Evolutionary conservation across 2,329 filamentous ascomycete species (phyloP).

Genomic region (Cytospora piceae): DNA sequence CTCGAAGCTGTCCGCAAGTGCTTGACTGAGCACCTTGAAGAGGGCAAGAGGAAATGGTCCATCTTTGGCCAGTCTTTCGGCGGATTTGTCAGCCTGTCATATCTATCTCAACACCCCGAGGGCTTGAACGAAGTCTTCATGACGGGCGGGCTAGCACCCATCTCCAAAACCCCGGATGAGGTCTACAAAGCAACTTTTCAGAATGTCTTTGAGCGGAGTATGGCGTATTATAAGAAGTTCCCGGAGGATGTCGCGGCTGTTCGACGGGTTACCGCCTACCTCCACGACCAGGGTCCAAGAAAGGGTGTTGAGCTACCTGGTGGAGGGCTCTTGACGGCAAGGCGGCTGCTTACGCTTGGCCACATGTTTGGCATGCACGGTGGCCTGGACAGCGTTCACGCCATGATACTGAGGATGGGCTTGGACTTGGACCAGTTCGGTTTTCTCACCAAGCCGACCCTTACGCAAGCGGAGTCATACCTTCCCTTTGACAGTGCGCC

Average conservation of each 20-base stretch:
- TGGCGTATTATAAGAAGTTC: constrained; percentile 81
- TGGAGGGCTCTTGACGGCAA: constrained; percentile 73
- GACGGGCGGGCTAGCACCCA: constrained; percentile 80
- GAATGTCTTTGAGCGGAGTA: constrained; percentile 72
- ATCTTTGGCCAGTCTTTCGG: constrained; percentile 92
- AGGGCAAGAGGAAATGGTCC: constrained; percentile 74
- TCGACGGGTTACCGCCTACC: constrained; percentile 65
- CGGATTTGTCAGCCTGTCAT: constrained; percentile 82
- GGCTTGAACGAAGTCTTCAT: constrained; percentile 82
- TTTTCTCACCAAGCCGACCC: constrained; percentile 72
- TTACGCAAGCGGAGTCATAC: constrained; percentile 68
- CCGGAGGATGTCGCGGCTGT: constrained; percentile 76
- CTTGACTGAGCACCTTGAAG: constrained; percentile 69
- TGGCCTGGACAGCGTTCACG: constrained; percentile 75
- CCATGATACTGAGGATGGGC: constrained; percentile 69
- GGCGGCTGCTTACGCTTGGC: constrained; percentile 77
- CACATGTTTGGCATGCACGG: constrained; percentile 79
- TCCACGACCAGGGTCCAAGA: constrained; percentile 55
- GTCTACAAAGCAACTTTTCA: constrained; percentile 75
- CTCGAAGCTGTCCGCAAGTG: constrained; percentile 82
- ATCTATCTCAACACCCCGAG: constrained; percentile 79
- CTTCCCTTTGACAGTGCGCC: constrained; percentile 75
- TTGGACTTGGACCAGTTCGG: constrained; percentile 77
- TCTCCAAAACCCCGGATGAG: constrained; percentile 71
- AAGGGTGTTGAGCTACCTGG: constrained; percentile 66